phyloP scores from a whole-genome alignment of 164 flowering plant species.

The Nymphaea colorata region DNA sequence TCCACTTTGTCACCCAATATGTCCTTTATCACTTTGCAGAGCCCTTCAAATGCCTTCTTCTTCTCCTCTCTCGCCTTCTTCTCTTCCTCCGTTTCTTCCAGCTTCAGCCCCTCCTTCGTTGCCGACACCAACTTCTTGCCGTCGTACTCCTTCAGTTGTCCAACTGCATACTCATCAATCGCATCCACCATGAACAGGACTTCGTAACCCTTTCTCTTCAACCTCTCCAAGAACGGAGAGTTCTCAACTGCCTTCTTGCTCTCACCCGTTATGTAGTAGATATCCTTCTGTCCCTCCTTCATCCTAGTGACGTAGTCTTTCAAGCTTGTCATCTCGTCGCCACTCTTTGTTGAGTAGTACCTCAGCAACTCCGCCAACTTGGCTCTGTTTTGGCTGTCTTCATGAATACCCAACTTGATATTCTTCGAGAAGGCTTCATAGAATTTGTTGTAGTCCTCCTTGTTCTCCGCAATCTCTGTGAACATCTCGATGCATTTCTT shows the following conservation, averaged over 20 bases:
- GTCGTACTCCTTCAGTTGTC: not conserved
- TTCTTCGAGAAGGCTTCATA: constrained; percentile 4
- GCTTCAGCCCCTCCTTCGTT: not conserved
- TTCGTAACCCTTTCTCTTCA: constrained; percentile 1
- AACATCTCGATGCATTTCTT: constrained; percentile 4
- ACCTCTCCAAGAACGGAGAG: constrained; percentile 1
- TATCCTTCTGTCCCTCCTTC: not conserved
- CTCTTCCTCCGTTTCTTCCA: not conserved
- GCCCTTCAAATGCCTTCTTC: not conserved
- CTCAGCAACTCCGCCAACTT: not conserved
- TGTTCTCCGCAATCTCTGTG: constrained; percentile 1
- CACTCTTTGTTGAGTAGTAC: not conserved
- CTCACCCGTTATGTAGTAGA: not conserved
- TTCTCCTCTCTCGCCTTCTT: not conserved
- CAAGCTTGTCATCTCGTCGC: not conserved
- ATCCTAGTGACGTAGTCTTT: constrained; percentile 1
- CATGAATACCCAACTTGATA: constrained; percentile 1
- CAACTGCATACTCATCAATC: not conserved
- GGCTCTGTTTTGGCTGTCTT: not conserved
- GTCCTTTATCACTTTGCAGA: not conserved
- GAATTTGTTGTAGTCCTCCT: constrained; percentile 2
- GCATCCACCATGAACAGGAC: constrained; percentile 3
- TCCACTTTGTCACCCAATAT: not conserved
- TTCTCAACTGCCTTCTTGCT: not conserved
- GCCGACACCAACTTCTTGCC: constrained; percentile 1